These are phyloP conservation scores for Fraxinus paxiana DNA, from an alignment of 305 asterid species.

Conservation along the genomic window DNA sequence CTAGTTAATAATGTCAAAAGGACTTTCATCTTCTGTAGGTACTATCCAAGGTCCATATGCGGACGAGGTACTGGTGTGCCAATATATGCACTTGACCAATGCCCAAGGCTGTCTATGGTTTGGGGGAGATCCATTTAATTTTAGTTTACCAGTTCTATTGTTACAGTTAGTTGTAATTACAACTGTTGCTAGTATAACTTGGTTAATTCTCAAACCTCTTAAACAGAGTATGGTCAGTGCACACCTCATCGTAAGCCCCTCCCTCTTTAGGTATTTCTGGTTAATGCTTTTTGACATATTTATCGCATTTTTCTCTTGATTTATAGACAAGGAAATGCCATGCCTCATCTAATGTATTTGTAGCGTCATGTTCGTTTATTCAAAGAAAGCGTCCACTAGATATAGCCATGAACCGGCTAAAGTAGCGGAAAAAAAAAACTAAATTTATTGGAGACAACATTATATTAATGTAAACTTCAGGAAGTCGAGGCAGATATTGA, in stretches of 20 bases:
- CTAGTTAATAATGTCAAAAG: background rate
- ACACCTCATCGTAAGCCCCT: constrained; percentile 59
- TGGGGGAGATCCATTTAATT: constrained; percentile 41
- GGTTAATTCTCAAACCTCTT: constrained; percentile 37
- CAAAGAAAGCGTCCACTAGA: background rate
- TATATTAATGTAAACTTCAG: background rate
- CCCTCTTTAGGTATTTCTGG: constrained; percentile 22
- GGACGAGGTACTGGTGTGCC: constrained; percentile 46
- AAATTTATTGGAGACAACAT: background rate
- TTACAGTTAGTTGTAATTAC: constrained; percentile 37
- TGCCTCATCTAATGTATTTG: background rate
- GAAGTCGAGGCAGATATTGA: background rate
- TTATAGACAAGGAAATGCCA: background rate
- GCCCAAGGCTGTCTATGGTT: constrained; percentile 49
- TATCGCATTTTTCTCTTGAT: background rate
- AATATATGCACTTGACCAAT: constrained; percentile 29
- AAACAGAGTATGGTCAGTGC: constrained; percentile 59
- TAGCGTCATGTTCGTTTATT: background rate
- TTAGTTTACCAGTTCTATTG: constrained; percentile 36
- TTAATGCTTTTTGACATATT: background rate
- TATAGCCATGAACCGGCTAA: background rate
- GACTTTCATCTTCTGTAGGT: constrained; percentile 29
- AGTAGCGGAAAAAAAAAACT: background rate
- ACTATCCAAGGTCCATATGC: constrained; percentile 33
- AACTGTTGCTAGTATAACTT: constrained; percentile 25